Percentiles rank a stretch among this genome's conserved stretches.
These are phyloP conservation scores for Moricandia moricandioides DNA, from an alignment of 345 rosid species.

Conservation along the genomic window DNA sequence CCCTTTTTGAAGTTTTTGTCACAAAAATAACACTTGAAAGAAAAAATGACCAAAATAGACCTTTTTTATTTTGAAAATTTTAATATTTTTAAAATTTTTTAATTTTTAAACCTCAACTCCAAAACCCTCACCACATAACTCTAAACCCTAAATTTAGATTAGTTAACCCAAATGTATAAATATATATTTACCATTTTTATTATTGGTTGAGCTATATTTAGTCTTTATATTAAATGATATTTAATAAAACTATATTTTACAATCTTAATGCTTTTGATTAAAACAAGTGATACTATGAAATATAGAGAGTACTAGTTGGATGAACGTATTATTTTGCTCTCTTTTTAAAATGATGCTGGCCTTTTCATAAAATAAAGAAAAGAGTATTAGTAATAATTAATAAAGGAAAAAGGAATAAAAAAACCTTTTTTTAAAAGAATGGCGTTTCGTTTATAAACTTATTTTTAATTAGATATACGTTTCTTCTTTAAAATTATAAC, in stretches of 20 bases:
- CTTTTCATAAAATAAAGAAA: conserved; percentile 15
- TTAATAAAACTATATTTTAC: not conserved
- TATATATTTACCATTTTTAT: not conserved
- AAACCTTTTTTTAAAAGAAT: not conserved
- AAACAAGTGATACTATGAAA: not conserved
- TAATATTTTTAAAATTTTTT: too few relatives aligned
- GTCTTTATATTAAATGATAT: not conserved
- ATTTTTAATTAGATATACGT: conserved; percentile 25
- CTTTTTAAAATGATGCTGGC: not conserved
- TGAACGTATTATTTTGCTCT: too few relatives aligned
- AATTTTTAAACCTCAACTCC: too few relatives aligned
- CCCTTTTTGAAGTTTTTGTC: too few relatives aligned
- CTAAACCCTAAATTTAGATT: too few relatives aligned
- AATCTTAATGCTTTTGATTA: not conserved
- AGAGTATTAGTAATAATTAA: not conserved
- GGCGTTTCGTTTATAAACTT: not conserved
- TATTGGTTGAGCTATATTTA: not conserved
- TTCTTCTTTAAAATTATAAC: conserved; percentile 29
- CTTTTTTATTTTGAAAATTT: too few relatives aligned
- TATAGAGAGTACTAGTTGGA: too few relatives aligned
- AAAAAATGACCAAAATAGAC: too few relatives aligned
- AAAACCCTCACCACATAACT: too few relatives aligned
- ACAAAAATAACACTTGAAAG: too few relatives aligned
- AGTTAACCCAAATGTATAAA: too few relatives aligned
- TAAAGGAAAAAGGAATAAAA: not conserved